Evolutionary conservation across 305 asterid species (phyloP).

Genomic region (Solanum chacoense): DNA sequence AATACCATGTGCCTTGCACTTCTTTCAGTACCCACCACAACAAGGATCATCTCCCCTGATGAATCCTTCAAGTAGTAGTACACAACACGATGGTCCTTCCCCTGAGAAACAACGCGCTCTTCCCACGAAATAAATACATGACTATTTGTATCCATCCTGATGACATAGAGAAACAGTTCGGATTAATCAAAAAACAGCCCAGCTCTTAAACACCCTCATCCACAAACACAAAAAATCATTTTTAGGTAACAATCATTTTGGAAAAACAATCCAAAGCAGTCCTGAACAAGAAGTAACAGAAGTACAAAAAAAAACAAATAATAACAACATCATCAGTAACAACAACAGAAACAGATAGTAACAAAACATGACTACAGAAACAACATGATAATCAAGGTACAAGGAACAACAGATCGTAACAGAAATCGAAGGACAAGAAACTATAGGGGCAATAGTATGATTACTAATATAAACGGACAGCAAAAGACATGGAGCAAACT

Average conservation of each 20-base stretch:
- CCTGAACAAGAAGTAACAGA: not conserved
- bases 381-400: not conserved
- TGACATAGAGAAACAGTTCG: not conserved
- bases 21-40: constrained; percentile 39
- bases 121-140: constrained; percentile 30
- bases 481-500: not conserved
- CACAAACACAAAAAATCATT: not conserved
- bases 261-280: not conserved
- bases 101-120: constrained; percentile 17
- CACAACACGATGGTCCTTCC: constrained; percentile 24
- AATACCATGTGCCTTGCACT: constrained; percentile 25
- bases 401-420: not conserved
- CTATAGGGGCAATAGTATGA: not conserved
- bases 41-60: constrained; percentile 20
- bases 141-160: constrained; percentile 26
- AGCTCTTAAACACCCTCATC: not conserved
- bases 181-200: not conserved
- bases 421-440: not conserved
- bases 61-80: constrained; percentile 27
- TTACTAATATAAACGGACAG: not conserved
- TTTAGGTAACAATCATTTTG: not conserved
- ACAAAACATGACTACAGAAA: not conserved
- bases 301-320: not conserved
- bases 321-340: not conserved
- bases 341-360: not conserved